Conservation (phyloP, 495 filamentous ascomycete genomes). For the Viridothelium virens region DNA sequence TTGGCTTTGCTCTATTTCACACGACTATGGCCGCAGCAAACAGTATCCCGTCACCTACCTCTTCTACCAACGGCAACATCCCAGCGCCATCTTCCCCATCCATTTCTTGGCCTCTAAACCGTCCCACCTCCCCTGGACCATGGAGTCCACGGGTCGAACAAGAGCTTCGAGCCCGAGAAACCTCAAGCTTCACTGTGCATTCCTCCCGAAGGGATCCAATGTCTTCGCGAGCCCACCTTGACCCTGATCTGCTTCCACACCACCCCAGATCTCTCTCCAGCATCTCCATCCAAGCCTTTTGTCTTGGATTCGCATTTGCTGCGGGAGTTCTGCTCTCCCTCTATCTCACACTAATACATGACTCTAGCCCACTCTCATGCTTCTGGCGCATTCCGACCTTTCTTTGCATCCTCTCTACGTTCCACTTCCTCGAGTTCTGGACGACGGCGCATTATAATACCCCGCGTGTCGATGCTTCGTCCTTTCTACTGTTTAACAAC, state of each 20-base stretch:
- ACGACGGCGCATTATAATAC: conserved; percentile 81
- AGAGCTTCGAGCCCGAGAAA: conserved; percentile 20
- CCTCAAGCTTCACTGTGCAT: conserved; percentile 11
- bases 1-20: background rate
- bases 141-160: conserved; percentile 24
- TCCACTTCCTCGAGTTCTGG: conserved; percentile 96
- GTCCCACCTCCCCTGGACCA: conserved; percentile 15
- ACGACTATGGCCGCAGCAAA: background rate
- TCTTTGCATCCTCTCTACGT: conserved; percentile 61
- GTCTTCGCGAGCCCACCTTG: conserved; percentile 12
- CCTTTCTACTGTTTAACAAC: conserved; percentile 82
- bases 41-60: conserved; percentile 4
- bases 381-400: conserved; percentile 73
- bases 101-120: conserved; percentile 25
- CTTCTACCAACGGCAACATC: conserved; percentile 15
- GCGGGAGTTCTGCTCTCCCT: conserved; percentile 33
- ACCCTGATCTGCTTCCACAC: conserved; percentile 25
- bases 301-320: conserved; percentile 45
- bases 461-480: conserved; percentile 53
- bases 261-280: conserved; percentile 54
- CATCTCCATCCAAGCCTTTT: conserved; percentile 68
- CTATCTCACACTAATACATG: too few species aligned
- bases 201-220: conserved; percentile 10
- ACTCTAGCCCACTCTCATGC: too few species aligned
- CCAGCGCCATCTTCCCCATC: conserved; percentile 18